phyloP scores from a whole-genome alignment of 2,329 filamentous ascomycete genomes.

The Fusarium sp. region DNA sequence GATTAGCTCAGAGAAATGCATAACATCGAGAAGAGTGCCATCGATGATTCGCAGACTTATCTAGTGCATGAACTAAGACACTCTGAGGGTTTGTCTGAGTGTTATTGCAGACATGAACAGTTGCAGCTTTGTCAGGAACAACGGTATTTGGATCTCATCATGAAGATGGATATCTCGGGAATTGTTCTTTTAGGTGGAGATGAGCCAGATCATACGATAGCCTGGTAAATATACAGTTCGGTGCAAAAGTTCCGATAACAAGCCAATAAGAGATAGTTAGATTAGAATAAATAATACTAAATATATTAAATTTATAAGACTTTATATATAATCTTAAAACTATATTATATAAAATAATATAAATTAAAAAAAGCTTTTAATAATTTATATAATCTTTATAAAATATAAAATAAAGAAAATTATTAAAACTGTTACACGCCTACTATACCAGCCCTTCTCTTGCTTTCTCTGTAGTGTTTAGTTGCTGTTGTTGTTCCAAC shows the following conservation, averaged over 20 bases:
- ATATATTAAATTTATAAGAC: too few relatives aligned
- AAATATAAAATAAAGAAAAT: too few relatives aligned
- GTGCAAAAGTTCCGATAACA: too few relatives aligned
- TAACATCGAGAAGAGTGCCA: slow-evolving; percentile 2
- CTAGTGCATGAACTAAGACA: background rate
- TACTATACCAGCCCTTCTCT: background rate
- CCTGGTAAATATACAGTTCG: background rate
- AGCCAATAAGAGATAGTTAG: too few relatives aligned
- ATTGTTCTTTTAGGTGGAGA: background rate
- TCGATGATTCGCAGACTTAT: background rate
- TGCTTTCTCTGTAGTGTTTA: background rate
- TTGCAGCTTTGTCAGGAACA: slow-evolving; percentile 1
- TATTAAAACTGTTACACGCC: too few relatives aligned
- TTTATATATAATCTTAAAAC: too few relatives aligned
- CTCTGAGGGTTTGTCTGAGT: background rate
- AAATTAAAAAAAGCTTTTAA: too few relatives aligned
- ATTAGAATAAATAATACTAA: too few relatives aligned
- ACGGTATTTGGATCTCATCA: background rate
- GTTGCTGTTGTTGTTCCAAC: background rate
- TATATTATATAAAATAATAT: too few relatives aligned
- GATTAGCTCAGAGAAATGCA: slow-evolving; percentile 8
- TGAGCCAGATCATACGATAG: slow-evolving; percentile 7
- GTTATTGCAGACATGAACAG: background rate
- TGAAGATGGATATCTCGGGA: background rate
- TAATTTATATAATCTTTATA: too few relatives aligned